These are phyloP conservation scores for Catenaria anguillulae DNA, from an alignment of 371 early-diverging fungal genomes.

Conservation along the genomic window DNA sequence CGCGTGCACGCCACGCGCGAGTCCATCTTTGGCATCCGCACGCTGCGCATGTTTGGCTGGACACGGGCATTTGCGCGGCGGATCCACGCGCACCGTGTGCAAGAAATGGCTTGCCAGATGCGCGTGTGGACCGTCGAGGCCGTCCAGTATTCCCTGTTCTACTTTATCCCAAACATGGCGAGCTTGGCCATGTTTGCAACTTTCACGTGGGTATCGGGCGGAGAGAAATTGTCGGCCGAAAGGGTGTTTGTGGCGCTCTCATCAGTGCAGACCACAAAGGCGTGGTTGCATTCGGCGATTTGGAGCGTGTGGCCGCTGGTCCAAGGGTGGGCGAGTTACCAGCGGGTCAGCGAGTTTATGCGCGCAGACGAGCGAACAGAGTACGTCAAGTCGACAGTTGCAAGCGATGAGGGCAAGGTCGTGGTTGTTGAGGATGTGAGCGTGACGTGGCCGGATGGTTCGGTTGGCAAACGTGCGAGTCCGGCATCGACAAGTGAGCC, in stretches of 20 bases:
- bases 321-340: slow-evolving; percentile 68
- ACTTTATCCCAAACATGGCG: slow-evolving; percentile 74
- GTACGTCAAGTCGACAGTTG: neutral
- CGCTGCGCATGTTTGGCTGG: slow-evolving; percentile 62
- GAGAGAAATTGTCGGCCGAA: slow-evolving; percentile 49
- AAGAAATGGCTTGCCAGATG: neutral
- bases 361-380: slow-evolving; percentile 53
- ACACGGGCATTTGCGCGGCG: neutral
- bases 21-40: slow-evolving; percentile 78
- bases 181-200: slow-evolving; percentile 68
- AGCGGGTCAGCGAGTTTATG: slow-evolving; percentile 66
- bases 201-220: slow-evolving; percentile 41
- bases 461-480: neutral
- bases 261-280: neutral
- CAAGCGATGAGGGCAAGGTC: neutral
- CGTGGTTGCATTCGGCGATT: neutral
- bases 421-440: too few species aligned
- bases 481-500: neutral
- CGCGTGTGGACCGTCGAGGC: too few species aligned
- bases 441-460: neutral
- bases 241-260: slow-evolving; percentile 68
- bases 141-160: slow-evolving; percentile 20
- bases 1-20: slow-evolving; percentile 67
- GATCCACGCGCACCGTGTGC: neutral
- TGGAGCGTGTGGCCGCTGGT: slow-evolving; percentile 21